A percentile compares a stretch with the other conserved stretches of the same genome.
These are phyloP conservation scores for Adansonia gregorii DNA, from an alignment of 441 rosid genomes.

Conservation along the genomic window DNA sequence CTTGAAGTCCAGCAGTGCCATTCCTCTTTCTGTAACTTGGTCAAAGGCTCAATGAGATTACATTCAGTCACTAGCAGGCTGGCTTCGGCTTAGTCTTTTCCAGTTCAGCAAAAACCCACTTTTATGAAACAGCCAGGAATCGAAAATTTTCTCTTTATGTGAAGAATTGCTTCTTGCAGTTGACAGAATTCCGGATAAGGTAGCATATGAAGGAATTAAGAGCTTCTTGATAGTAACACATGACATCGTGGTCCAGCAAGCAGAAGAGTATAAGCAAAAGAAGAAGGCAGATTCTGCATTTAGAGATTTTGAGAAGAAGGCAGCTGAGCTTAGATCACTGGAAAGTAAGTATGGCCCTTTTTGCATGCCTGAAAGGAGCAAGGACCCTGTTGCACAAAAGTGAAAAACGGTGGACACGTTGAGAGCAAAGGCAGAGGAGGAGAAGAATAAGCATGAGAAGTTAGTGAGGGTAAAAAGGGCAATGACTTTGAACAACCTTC, in stretches of 20 bases:
- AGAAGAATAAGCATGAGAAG: conserved; percentile 78
- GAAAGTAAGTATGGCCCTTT: conserved; percentile 79
- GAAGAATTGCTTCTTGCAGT: conserved; percentile 88
- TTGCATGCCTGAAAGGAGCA: conserved; percentile 53
- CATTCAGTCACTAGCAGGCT: conserved; percentile 79
- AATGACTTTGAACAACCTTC: conserved; percentile 83
- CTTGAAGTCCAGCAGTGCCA: conserved; percentile 92
- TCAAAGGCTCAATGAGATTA: conserved; percentile 80
- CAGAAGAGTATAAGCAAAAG: conserved; percentile 83
- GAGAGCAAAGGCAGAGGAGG: conserved; percentile 83
- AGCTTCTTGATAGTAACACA: conserved; percentile 76
- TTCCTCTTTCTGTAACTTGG: conserved; percentile 76
- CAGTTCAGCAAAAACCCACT: conserved; percentile 76
- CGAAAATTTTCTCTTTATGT: conserved; percentile 74
- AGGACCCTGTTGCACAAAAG: conserved; percentile 65
- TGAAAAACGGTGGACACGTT: conserved; percentile 61
- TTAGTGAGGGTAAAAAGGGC: conserved; percentile 70
- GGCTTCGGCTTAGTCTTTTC: conserved; percentile 92
- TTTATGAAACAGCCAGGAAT: conserved; percentile 52
- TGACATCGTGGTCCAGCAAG: conserved; percentile 79
- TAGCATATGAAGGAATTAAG: conserved; percentile 92
- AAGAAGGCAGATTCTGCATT: conserved; percentile 59
- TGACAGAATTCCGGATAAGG: conserved; percentile 85
- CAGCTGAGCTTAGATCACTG: conserved; percentile 57
- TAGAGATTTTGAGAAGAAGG: conserved; percentile 62